Conservation (phyloP, 2,329 filamentous ascomycete species). For the Nigrograna mackinnonii region DNA sequence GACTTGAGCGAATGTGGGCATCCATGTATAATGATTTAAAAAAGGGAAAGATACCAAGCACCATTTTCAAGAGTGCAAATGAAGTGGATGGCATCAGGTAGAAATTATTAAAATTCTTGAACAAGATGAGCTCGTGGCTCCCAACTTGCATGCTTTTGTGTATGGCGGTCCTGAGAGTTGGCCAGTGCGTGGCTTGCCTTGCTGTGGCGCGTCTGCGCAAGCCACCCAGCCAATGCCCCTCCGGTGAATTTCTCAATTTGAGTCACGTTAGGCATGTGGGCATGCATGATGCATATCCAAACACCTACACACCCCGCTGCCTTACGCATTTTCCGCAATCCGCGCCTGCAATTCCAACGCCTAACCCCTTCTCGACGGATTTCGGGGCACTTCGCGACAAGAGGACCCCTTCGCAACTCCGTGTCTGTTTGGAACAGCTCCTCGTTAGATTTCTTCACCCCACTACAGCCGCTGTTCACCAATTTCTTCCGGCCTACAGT, state of each 20-base stretch:
- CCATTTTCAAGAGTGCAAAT: too few relatives aligned
- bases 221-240: too few relatives aligned
- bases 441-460: conserved; percentile 33
- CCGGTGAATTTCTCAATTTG: conserved; percentile 25
- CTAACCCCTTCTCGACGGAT: conserved; percentile 7
- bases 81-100: too few relatives aligned
- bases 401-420: conserved; percentile 9
- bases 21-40: too few relatives aligned
- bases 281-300: conserved; percentile 21
- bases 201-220: conserved; percentile 2
- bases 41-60: too few relatives aligned
- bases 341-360: conserved; percentile 18
- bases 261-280: conserved; percentile 26
- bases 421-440: conserved; percentile 14
- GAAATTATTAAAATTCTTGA: too few relatives aligned
- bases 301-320: conserved; percentile 18
- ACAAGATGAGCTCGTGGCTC: too few relatives aligned
- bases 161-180: too few relatives aligned
- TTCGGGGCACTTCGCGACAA: conserved; percentile 5
- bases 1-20: too few relatives aligned
- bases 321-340: conserved; percentile 22
- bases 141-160: too few relatives aligned
- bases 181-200: background rate
- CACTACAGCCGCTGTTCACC: conserved; percentile 28
- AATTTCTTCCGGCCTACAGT: conserved; percentile 32